A percentile compares a stretch with the other conserved stretches of the same genome.
Evolutionary conservation across 306 rosid genomes (phyloP).

Genomic region (Leucaena leucocephala): DNA sequence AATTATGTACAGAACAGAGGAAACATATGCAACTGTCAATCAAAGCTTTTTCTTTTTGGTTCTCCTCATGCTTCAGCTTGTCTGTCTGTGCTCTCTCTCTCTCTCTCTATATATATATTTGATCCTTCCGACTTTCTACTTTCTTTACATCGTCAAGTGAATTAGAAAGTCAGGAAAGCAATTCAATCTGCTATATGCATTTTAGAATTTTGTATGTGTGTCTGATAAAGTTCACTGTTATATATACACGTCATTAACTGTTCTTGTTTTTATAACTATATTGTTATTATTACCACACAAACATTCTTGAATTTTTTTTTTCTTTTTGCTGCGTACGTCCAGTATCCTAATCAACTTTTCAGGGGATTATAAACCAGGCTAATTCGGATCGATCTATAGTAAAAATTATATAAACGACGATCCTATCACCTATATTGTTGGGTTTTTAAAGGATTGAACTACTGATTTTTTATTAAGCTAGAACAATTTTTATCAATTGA

Average conservation of each 20-base stretch:
- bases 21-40: constrained; percentile 45
- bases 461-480: too few species aligned
- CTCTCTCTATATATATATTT: too few species aligned
- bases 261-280: background rate
- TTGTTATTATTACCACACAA: background rate
- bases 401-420: too few species aligned
- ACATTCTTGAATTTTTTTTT: background rate
- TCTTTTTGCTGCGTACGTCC: too few species aligned
- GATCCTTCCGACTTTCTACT: constrained; percentile 13
- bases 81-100: too few species aligned
- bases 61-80: constrained; percentile 16
- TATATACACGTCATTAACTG: background rate
- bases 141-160: constrained; percentile 14
- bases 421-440: too few species aligned
- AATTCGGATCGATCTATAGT: too few species aligned
- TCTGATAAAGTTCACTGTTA: too few species aligned
- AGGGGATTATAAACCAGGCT: too few species aligned
- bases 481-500: too few species aligned
- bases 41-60: constrained; percentile 18
- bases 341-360: too few species aligned
- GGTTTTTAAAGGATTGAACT: too few species aligned
- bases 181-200: background rate
- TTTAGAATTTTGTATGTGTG: background rate
- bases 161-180: constrained; percentile 19
- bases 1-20: constrained; percentile 58